Conservation (phyloP, 1,284 basidiomycete genomes). For the Rhodotorula sp. region DNA sequence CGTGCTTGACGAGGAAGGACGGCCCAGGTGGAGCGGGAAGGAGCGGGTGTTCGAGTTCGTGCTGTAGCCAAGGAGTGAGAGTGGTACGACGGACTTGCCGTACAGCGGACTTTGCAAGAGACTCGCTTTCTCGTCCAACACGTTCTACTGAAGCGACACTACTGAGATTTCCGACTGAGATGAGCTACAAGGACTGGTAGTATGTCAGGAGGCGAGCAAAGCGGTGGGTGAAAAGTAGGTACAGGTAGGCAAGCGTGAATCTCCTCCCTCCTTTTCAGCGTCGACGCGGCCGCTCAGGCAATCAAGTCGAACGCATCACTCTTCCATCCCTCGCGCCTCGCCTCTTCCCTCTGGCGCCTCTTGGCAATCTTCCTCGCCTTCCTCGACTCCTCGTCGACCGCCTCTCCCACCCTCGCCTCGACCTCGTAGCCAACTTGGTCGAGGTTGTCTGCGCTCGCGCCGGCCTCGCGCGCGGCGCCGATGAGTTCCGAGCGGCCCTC, state of each 20-base stretch:
- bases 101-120: too few relatives aligned
- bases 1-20: slow-evolving; percentile 8
- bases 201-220: too few relatives aligned
- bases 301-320: slow-evolving; percentile 49
- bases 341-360: slow-evolving; percentile 49
- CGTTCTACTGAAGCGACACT: too few relatives aligned
- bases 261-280: too few relatives aligned
- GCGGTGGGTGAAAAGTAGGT: too few relatives aligned
- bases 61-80: slow-evolving; percentile 1
- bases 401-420: slow-evolving; percentile 48
- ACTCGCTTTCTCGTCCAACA: too few relatives aligned
- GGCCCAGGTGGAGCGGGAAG: slow-evolving; percentile 31
- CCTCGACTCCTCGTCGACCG: slow-evolving; percentile 47
- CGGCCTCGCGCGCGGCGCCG: slow-evolving; percentile 14
- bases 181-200: too few relatives aligned
- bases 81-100: background rate
- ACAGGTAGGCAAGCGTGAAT: too few relatives aligned
- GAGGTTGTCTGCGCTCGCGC: slow-evolving; percentile 15
- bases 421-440: slow-evolving; percentile 46
- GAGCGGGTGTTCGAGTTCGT: slow-evolving; percentile 18
- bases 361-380: slow-evolving; percentile 45
- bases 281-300: background rate
- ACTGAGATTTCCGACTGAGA: too few relatives aligned
- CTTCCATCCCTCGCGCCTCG: slow-evolving; percentile 52
- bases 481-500: slow-evolving; percentile 30